Base-by-base conservation (phyloP, 768 basidiomycete genomes). In the Galerina sulciceps region DNA sequence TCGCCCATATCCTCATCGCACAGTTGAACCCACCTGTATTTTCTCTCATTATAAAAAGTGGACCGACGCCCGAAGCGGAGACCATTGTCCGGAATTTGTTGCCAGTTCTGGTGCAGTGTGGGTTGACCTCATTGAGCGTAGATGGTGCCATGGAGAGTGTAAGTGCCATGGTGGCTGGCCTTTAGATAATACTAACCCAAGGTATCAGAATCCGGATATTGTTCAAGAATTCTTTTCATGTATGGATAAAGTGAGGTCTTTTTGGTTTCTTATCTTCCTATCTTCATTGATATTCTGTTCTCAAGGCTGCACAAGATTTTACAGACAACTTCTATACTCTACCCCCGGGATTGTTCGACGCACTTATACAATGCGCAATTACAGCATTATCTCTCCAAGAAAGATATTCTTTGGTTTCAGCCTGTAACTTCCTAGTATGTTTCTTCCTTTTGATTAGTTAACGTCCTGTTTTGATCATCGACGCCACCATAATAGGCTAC, bases 211-310 rank as follows among this genome's bases (percentile, higher is more conserved):
- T 67, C 94, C 95, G 0, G 95, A 96, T 69, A 85, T 96, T 23
- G 92, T 94, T 14, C 93, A 94, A 68, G 87, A 87, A 22, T 96
- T 95, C 72, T 96, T 96, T 73, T 81, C 81, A 9, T 95, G 87
- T 68, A 82, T 91, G 79, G 91, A 93, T 44, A 81, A 85, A 44
- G 91, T 92, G 60, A 46, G 83, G 6, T 31, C 57, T 13, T 41
- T 0, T 11, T n/a, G 13, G 34, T 22, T 40, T 54, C 35, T 57
- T 17, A 31, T n/a, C 22, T n/a, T 11, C 22, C 26, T 31, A 23
- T 41, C n/a, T 34, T 46, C 23, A 35, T 10, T 48, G n/a, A 49
- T 18, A 76, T 76, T 69, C 76, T 42, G 20, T 41, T 5, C 17
- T 41, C 37, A 14, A 78, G 76, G 69, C 76, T 40, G 85, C 85